Percentiles rank a stretch among this genome's conserved stretches.
These are phyloP conservation scores for Populus hybrid DNA, from an alignment of 441 rosid species.

Conservation along the genomic window DNA sequence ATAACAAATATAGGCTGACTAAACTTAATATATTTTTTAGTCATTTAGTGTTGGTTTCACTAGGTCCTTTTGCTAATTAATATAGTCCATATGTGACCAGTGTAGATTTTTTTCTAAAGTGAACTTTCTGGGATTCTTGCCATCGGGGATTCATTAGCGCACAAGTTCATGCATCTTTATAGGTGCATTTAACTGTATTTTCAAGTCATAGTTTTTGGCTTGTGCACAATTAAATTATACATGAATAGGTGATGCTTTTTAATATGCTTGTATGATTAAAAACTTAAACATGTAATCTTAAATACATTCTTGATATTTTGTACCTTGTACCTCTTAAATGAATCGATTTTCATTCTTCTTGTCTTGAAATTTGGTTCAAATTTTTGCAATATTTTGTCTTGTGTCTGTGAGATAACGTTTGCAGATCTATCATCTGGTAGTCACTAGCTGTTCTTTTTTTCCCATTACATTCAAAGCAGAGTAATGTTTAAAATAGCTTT, in stretches of 20 bases:
- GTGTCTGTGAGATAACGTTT: not conserved
- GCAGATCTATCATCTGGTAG: not conserved
- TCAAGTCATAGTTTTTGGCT: not conserved
- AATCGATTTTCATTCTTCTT: not conserved
- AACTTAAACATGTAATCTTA: not conserved
- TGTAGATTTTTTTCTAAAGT: not conserved
- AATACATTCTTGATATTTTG: not conserved
- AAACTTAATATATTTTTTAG: not conserved
- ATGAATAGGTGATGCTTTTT: not conserved
- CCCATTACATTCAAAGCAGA: no score
- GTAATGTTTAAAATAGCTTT: no score
- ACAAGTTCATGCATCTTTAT: not conserved
- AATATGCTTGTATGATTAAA: not conserved
- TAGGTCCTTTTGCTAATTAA: not conserved
- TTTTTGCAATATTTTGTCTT: not conserved
- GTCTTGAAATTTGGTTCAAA: not conserved
- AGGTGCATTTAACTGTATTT: not conserved
- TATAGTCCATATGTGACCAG: not conserved
- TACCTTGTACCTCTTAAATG: not conserved
- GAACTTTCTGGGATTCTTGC: not conserved
- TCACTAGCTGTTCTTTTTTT: not conserved
- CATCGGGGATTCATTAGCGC: not conserved
- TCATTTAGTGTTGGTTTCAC: not conserved
- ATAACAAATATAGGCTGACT: not conserved
- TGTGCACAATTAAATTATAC: not conserved